These are phyloP conservation scores for Jaltomata sinuosa DNA, from an alignment of 257 asterid genomes.

Conservation along the genomic window DNA sequence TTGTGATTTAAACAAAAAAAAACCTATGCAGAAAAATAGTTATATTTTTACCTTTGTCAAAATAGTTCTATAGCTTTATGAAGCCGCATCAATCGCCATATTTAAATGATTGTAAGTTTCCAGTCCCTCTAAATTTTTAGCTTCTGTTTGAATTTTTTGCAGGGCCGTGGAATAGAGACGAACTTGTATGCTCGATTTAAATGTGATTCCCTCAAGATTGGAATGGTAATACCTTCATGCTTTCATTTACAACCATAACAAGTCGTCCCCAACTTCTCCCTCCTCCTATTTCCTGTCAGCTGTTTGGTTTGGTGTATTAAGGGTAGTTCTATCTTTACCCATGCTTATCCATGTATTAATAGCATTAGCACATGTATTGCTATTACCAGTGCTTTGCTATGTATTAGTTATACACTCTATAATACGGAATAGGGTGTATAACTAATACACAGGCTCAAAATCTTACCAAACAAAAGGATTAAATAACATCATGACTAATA, in stretches of 20 bases:
- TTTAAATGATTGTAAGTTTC: neutral
- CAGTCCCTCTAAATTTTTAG: neutral
- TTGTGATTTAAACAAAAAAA: neutral
- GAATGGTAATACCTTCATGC: conserved; percentile 50
- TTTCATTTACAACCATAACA: neutral
- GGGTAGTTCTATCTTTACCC: too few relatives aligned
- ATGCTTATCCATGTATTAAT: too few relatives aligned
- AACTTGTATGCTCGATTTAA: conserved; percentile 86
- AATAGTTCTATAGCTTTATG: neutral
- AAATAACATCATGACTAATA: too few relatives aligned
- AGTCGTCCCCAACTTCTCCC: neutral
- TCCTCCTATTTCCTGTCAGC: too few relatives aligned
- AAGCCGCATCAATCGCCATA: neutral
- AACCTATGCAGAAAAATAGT: neutral
- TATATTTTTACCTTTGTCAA: neutral
- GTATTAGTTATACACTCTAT: too few relatives aligned
- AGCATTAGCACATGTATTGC: too few relatives aligned
- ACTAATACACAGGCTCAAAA: too few relatives aligned
- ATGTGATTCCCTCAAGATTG: conserved; percentile 91
- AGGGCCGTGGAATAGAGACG: conserved; percentile 99
- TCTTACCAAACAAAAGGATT: too few relatives aligned
- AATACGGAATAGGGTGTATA: too few relatives aligned
- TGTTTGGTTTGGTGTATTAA: too few relatives aligned
- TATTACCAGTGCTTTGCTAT: too few relatives aligned
- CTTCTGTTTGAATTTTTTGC: neutral